Evolutionary conservation across 2,329 filamentous ascomycete species (phyloP).

Genomic region (Gremmenia infestans): DNA sequence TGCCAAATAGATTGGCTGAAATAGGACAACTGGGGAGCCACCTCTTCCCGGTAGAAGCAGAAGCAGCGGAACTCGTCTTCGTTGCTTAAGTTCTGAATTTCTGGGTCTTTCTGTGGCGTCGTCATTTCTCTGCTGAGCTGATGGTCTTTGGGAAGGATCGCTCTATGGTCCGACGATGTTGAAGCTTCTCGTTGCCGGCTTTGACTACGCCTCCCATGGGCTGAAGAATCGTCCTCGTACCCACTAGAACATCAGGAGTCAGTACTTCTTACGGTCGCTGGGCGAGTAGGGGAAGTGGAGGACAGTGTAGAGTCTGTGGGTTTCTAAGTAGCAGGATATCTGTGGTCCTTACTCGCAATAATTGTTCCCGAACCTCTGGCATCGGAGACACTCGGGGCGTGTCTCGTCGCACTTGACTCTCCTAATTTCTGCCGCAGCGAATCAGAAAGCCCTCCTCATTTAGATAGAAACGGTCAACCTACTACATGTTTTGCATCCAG

Average conservation of each 20-base stretch:
- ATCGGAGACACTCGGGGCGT: constrained; percentile 16
- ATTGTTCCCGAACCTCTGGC: constrained; percentile 1
- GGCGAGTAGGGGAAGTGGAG: too few relatives aligned
- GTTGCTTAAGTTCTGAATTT: not conserved
- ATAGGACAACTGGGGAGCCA: constrained; percentile 1
- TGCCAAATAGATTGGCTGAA: constrained; percentile 48
- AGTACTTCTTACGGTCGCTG: too few relatives aligned
- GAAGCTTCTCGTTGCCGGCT: not conserved
- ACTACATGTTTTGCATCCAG: constrained; percentile 12
- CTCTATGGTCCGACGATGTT: not conserved
- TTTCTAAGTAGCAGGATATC: too few relatives aligned
- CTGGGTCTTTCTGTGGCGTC: not conserved
- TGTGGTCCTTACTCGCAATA: not conserved
- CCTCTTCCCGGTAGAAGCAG: constrained; percentile 2
- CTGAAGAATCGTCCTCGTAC: not conserved
- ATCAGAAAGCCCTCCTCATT: not conserved
- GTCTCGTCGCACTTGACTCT: constrained; percentile 23
- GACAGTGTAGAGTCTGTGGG: too few relatives aligned
- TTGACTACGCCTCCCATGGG: not conserved
- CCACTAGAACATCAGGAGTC: not conserved
- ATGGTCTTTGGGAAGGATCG: not conserved
- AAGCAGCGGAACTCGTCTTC: constrained; percentile 2
- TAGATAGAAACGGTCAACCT: not conserved
- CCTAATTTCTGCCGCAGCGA: not conserved
- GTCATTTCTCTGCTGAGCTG: not conserved